Evolutionary conservation across 768 basidiomycete genomes (phyloP).

Genomic region (Tylopilus plumbeoviolaceoides): DNA sequence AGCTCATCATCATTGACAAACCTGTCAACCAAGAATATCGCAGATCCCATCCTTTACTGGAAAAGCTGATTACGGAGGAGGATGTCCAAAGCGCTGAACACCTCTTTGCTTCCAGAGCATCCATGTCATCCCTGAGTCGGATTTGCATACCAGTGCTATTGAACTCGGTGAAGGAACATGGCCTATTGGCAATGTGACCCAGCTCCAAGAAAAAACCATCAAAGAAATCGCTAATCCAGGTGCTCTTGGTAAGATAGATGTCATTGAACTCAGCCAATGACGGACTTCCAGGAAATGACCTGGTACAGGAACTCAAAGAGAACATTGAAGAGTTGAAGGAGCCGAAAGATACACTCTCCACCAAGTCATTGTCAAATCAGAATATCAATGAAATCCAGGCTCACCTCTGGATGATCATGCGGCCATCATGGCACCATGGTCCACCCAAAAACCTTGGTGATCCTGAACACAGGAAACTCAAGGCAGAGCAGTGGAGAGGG

Average conservation of each 20-base stretch:
- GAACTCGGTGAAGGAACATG: background rate
- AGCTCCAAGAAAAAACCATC: background rate
- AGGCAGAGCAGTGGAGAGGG: background rate
- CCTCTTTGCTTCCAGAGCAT: background rate
- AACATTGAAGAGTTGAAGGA: no score
- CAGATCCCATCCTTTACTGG: background rate
- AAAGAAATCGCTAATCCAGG: background rate
- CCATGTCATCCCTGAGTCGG: background rate
- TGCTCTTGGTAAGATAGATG: background rate
- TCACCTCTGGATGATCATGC: background rate
- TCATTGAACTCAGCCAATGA: background rate
- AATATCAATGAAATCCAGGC: background rate
- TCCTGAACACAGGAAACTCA: background rate
- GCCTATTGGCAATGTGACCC: background rate
- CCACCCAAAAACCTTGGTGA: background rate
- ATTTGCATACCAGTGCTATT: background rate
- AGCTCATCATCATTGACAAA: slow-evolving; percentile 9
- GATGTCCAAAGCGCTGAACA: background rate
- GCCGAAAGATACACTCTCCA: background rate
- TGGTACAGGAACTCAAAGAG: no score
- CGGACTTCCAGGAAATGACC: background rate
- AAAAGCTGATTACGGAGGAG: background rate
- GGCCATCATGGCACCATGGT: background rate
- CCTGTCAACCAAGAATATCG: background rate
- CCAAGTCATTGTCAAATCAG: background rate